Base-by-base conservation (phyloP, 495 filamentous ascomycete genomes). In the Poronia punctata region DNA sequence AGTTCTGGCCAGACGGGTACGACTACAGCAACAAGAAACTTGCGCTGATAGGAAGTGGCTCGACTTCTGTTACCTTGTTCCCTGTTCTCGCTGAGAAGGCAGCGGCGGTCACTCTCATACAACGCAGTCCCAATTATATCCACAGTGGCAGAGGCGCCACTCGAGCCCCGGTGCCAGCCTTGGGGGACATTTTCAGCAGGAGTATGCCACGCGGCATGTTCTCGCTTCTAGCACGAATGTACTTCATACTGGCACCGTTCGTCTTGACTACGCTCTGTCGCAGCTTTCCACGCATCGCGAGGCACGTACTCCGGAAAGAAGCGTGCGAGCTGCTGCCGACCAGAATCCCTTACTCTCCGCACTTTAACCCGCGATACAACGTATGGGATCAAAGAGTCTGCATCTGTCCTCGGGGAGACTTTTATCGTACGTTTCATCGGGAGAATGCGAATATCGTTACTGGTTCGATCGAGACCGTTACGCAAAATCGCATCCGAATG, bases 351-450 rank as follows among this genome's bases (percentile, higher is more conserved):
- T 43, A 64, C 16, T 72, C 80, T 25, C 74, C 78, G 0, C 71
- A 82, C 48, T 84, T 83, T 64, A 69, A 67, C 5, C 80, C 80
- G 0, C 45, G 45, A 11, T 83, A 84, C 47, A 77, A 79, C 45
- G 79, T 79, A 1, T 83, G 78, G 75, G 77, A 83, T 15, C 80
- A 83, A 51, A 70, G 80, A 0, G 49, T 83, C 4, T 83, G 79
- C 42, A 49, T 76, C 22, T 71, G 66, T 24, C 78, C 78, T 0
- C 74, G 82, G 45, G 78, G 70, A 1, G 78, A 80, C 48, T 82
- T 83, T 59, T 83, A 70, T 64, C 46, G 60, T 6, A 49, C 66
- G 8, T 57, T 84, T 10, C 64, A 63, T n/a, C 50, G 44, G 0
- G 73, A 72, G 21, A 74, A 74, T 35, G 73, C 70, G 3, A 64